phyloP scores from a whole-genome alignment of 345 rosid species.

The Eucalyptus sp. region DNA sequence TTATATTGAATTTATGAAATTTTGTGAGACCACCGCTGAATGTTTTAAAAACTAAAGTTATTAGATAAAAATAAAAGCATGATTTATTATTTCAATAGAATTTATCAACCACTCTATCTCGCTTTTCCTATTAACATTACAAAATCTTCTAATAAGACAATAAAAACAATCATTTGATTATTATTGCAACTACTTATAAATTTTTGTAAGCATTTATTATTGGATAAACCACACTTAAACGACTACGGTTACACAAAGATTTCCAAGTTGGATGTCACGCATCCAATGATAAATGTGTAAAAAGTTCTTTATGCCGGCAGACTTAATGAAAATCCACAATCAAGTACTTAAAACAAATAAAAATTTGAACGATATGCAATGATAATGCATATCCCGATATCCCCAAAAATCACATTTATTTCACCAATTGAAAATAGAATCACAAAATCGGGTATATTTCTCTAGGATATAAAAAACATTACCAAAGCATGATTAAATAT shows the following conservation, averaged over 20 bases:
- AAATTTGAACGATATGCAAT: not conserved
- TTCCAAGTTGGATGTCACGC: not conserved
- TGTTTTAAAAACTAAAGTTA: no score
- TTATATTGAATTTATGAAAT: not conserved
- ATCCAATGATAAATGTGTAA: not conserved
- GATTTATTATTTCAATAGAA: no score
- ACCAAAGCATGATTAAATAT: not conserved
- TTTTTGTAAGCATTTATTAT: not conserved
- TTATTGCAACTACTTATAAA: not conserved
- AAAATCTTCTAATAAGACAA: not conserved
- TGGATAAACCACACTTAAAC: not conserved
- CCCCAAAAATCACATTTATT: not conserved
- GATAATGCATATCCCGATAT: not conserved
- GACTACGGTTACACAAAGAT: not conserved
- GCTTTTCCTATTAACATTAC: not conserved
- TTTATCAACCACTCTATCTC: not conserved
- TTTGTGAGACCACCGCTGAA: fast-evolving
- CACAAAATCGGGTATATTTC: not conserved
- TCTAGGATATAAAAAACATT: not conserved
- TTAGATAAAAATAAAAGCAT: no score
- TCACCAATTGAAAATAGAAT: not conserved
- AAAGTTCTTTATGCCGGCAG: not conserved
- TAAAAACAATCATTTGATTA: not conserved
- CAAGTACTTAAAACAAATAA: not conserved
- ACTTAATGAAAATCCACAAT: not conserved